phyloP scores from a whole-genome alignment of 805 yeast genomes.

The Scheffersomyces coipomensis region DNA sequence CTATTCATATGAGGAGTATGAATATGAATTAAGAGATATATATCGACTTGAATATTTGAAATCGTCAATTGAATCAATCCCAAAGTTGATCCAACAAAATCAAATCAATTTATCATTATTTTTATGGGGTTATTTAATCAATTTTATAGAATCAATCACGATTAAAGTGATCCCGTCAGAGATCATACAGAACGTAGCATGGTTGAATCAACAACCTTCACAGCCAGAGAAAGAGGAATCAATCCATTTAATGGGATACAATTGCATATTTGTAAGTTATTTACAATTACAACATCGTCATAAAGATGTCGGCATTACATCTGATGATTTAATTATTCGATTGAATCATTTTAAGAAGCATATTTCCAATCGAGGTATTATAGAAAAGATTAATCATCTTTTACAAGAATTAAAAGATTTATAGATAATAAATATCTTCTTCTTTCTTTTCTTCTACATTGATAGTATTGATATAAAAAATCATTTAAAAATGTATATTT shows the following conservation, averaged over 20 bases:
- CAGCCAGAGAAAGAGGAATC: constrained; percentile 5
- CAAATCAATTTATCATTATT: constrained; percentile 6
- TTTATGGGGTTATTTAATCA: constrained; percentile 13
- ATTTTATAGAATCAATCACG: constrained; percentile 7
- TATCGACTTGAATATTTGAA: neutral
- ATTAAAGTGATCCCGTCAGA: neutral
- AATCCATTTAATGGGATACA: constrained; percentile 15
- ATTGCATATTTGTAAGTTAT: constrained; percentile 10
- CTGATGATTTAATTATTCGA: neutral
- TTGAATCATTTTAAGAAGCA: constrained; percentile 4
- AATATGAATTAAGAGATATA: neutral
- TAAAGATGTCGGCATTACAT: constrained; percentile 2
- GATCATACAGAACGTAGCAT: neutral
- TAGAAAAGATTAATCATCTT: constrained; percentile 3
- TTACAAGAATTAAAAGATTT: neutral
- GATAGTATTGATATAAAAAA: no score
- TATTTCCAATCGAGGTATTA: constrained; percentile 3
- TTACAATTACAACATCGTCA: constrained; percentile 3
- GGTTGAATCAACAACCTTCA: neutral
- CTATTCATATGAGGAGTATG: neutral
- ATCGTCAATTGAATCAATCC: neutral
- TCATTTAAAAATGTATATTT: no score
- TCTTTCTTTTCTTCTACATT: no score
- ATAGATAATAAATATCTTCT: no score
- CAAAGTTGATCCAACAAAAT: neutral